Percentiles rank a stretch among this genome's conserved stretches.
These are phyloP conservation scores for Penicillium fimorum DNA, from an alignment of 495 filamentous ascomycete genomes.

Conservation along the genomic window DNA sequence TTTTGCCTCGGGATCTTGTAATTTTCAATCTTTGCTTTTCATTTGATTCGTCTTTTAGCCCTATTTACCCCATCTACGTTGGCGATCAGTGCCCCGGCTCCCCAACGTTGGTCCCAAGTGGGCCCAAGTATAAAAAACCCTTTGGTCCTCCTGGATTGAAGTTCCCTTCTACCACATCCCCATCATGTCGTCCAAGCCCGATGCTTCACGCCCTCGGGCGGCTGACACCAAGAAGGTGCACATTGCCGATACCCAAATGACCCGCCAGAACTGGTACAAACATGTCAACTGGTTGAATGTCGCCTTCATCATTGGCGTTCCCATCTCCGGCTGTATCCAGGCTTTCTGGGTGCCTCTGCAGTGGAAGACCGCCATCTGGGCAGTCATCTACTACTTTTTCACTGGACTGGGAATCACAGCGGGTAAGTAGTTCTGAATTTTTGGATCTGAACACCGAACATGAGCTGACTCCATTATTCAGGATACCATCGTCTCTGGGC, in stretches of 20 bases:
- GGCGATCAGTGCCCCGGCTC: slow-evolving; percentile 23
- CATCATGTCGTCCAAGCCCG: slow-evolving; percentile 43
- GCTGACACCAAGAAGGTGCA: slow-evolving; percentile 54
- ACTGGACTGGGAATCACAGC: slow-evolving; percentile 88
- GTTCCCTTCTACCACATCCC: slow-evolving; percentile 7
- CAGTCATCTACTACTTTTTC: slow-evolving; percentile 87
- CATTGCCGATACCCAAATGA: slow-evolving; percentile 66
- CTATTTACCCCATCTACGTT: slow-evolving; percentile 26
- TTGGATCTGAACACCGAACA: neutral
- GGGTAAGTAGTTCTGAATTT: slow-evolving; percentile 48
- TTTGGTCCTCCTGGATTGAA: slow-evolving; percentile 12
- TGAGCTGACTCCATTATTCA: slow-evolving; percentile 29
- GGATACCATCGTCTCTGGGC: slow-evolving; percentile 93
- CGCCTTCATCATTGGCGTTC: slow-evolving; percentile 80
- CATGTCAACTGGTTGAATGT: slow-evolving; percentile 97
- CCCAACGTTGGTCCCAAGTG: slow-evolving; percentile 36
- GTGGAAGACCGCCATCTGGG: slow-evolving; percentile 73
- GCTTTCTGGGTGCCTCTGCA: slow-evolving; percentile 80
- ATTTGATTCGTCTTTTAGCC: slow-evolving; percentile 16
- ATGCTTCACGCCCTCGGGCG: slow-evolving; percentile 36
- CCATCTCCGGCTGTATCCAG: slow-evolving; percentile 69
- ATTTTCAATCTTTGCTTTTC: slow-evolving; percentile 13
- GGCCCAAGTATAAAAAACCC: slow-evolving; percentile 29
- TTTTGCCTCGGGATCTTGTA: slow-evolving; percentile 40
- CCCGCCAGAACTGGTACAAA: slow-evolving; percentile 87